Evolutionary conservation across 805 yeast species (phyloP).

Genomic region (Hanseniaspora guilliermondii): DNA sequence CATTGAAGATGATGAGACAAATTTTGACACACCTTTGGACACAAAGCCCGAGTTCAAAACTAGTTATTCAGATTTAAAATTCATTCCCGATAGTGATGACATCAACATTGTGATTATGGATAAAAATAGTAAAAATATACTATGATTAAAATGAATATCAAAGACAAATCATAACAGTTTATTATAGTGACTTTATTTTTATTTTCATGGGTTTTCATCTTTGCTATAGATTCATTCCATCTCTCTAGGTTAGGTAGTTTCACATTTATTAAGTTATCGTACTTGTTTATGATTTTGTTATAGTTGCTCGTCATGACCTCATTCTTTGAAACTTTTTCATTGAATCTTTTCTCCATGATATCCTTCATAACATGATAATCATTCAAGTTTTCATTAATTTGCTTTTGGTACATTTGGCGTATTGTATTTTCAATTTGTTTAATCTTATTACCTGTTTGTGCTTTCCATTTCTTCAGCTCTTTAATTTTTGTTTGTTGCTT

Average conservation of each 20-base stretch:
- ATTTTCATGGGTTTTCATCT: slow-evolving; percentile 2
- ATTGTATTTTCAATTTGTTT: not conserved
- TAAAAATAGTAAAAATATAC: slow-evolving; percentile 6
- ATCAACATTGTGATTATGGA: slow-evolving; percentile 5
- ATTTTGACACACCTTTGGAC: not conserved
- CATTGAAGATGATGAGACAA: slow-evolving; percentile 1
- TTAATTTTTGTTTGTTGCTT: not conserved
- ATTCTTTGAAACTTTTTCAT: not conserved
- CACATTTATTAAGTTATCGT: not conserved
- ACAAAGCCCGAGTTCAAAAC: not conserved
- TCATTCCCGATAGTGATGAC: not conserved
- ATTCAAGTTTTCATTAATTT: not conserved
- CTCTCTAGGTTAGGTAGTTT: not conserved
- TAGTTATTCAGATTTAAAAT: not conserved
- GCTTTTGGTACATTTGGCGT: not conserved
- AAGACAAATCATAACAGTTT: not conserved
- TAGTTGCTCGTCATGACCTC: not conserved
- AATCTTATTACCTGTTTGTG: not conserved
- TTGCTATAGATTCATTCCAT: not conserved
- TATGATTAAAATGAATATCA: not conserved
- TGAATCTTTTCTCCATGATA: not conserved
- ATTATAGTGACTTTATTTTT: not conserved
- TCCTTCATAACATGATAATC: not conserved
- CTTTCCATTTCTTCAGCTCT: not conserved
- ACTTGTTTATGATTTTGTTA: not conserved